Percentiles rank a stretch among this genome's conserved stretches.
phyloP scores from a whole-genome alignment of 208 protist species.

The Leishmania arabica region DNA sequence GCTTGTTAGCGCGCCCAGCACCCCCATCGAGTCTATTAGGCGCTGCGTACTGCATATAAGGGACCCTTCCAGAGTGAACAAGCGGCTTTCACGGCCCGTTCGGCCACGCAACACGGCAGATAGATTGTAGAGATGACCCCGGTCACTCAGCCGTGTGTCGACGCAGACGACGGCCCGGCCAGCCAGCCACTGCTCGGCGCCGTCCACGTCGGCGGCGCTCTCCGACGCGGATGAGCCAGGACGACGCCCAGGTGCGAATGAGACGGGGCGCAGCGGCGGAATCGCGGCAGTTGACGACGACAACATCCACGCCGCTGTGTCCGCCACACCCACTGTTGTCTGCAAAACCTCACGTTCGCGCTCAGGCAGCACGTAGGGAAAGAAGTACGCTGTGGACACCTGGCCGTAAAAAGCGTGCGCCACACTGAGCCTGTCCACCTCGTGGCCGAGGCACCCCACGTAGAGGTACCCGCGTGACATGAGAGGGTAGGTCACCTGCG shows the following conservation, averaged over 20 bases:
- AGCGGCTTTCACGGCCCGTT: slow-evolving; percentile 37
- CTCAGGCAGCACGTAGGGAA: slow-evolving; percentile 40
- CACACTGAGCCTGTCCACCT: slow-evolving; percentile 51
- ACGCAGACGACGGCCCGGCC: slow-evolving; percentile 65
- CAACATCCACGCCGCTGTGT: slow-evolving; percentile 11
- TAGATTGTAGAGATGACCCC: slow-evolving; percentile 80
- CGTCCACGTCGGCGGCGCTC: slow-evolving; percentile 5
- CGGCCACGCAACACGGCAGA: slow-evolving; percentile 62
- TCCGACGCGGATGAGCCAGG: background rate
- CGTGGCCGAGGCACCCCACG: slow-evolving; percentile 60
- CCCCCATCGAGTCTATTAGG: slow-evolving; percentile 77
- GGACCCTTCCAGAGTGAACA: slow-evolving; percentile 78
- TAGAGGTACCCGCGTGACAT: slow-evolving; percentile 54
- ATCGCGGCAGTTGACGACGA: slow-evolving; percentile 5
- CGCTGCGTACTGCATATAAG: slow-evolving; percentile 60
- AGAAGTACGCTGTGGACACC: slow-evolving; percentile 70
- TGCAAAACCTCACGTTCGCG: slow-evolving; percentile 33
- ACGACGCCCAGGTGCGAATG: slow-evolving; percentile 1
- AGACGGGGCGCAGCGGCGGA: slow-evolving; percentile 1
- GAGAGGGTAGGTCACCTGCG: slow-evolving; percentile 50
- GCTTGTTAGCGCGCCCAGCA: slow-evolving; percentile 67
- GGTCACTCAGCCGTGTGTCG: slow-evolving; percentile 76
- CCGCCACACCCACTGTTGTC: slow-evolving; percentile 4
- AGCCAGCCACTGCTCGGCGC: slow-evolving; percentile 39
- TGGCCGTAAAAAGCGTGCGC: slow-evolving; percentile 64